Conservation (phyloP, 495 filamentous ascomycete genomes). For the Geoglossum glabrum region DNA sequence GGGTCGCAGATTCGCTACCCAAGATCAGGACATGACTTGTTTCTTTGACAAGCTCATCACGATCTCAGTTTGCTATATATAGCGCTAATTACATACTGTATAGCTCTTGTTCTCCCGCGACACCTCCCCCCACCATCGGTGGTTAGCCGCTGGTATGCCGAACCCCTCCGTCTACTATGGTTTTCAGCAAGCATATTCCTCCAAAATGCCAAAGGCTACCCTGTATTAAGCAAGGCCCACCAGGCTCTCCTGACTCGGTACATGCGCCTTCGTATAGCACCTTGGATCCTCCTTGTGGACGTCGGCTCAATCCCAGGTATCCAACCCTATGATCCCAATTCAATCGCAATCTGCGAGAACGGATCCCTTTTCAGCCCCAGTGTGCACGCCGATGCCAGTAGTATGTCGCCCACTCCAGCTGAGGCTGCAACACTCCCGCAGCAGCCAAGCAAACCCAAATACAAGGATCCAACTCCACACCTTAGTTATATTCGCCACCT, state of each 20-base stretch:
- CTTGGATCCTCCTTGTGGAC: slow-evolving; percentile 65
- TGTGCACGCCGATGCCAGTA: slow-evolving; percentile 11
- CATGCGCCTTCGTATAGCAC: slow-evolving; percentile 60
- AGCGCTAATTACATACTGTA: not conserved
- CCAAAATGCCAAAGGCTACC: slow-evolving; percentile 58
- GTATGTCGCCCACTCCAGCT: slow-evolving; percentile 28
- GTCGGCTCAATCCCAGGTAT: slow-evolving; percentile 45
- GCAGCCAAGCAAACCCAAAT: slow-evolving; percentile 22
- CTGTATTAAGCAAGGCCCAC: slow-evolving; percentile 61
- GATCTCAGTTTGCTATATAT: not conserved
- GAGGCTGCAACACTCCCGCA: slow-evolving; percentile 29
- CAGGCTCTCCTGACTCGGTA: slow-evolving; percentile 61
- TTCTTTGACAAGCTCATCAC: not conserved
- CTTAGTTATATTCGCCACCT: slow-evolving; percentile 67
- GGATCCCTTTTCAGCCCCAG: not conserved
- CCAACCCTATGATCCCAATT: slow-evolving; percentile 17
- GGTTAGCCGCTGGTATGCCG: slow-evolving; percentile 82
- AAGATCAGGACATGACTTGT: not conserved
- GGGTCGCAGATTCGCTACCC: not conserved
- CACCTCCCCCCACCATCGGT: slow-evolving; percentile 51
- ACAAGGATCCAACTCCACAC: slow-evolving; percentile 40
- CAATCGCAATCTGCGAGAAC: slow-evolving; percentile 15
- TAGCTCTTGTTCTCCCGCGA: slow-evolving; percentile 34
- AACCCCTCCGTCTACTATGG: slow-evolving; percentile 66
- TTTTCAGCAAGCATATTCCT: slow-evolving; percentile 49